These are phyloP conservation scores for Scutellaria galericulata DNA, from an alignment of 257 asterid species.

Conservation along the genomic window DNA sequence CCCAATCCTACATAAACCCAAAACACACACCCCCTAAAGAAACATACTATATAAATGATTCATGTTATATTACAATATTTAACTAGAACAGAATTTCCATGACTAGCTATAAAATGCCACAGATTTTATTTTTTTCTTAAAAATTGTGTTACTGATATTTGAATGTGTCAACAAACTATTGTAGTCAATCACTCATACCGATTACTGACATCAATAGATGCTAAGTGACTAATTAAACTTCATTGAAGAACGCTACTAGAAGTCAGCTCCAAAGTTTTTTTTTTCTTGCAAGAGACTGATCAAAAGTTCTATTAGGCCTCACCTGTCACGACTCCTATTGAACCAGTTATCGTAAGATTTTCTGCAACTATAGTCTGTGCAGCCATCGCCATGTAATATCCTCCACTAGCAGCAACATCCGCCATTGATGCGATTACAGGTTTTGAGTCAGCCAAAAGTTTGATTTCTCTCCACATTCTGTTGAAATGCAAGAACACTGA, in stretches of 20 bases:
- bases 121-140: not conserved
- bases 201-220: slow-evolving; percentile 8
- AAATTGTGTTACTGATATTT: not conserved
- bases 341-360: slow-evolving; percentile 90
- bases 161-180: not conserved
- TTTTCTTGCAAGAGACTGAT: slow-evolving; percentile 19
- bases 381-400: slow-evolving; percentile 99
- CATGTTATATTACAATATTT: not conserved
- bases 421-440: slow-evolving; percentile 98
- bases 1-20: no score
- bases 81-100: not conserved
- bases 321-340: slow-evolving; percentile 99
- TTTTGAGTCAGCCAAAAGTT: slow-evolving; percentile 81
- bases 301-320: slow-evolving; percentile 20
- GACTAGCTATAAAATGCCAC: not conserved
- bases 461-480: slow-evolving; percentile 99
- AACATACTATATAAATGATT: not conserved
- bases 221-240: not conserved
- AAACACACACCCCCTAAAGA: not conserved
- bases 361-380: slow-evolving; percentile 85
- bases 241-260: slow-evolving; percentile 15
- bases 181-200: slow-evolving; percentile 6
- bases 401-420: slow-evolving; percentile 99
- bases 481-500: slow-evolving; percentile 36
- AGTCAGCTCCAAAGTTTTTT: not conserved